phyloP scores from a whole-genome alignment of 2,329 filamentous ascomycete species.

The Graphilbum fragrans region DNA sequence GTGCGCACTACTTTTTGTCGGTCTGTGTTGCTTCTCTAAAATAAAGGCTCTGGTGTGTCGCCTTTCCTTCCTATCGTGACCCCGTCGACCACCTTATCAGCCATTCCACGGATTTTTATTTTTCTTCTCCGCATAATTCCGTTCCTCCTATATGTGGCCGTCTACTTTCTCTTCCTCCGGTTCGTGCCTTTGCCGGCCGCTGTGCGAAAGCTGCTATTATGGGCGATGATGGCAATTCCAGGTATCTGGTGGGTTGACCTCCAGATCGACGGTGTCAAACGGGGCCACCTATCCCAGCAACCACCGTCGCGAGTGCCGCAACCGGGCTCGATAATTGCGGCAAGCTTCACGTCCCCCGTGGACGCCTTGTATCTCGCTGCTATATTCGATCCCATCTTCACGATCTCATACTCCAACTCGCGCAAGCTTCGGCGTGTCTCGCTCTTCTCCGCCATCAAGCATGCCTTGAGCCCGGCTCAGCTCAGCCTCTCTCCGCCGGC shows the following conservation, averaged over 20 bases:
- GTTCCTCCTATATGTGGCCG: slow-evolving; percentile 51
- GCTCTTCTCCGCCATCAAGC: slow-evolving; percentile 61
- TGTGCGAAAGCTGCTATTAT: slow-evolving; percentile 72
- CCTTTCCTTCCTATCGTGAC: slow-evolving; percentile 80
- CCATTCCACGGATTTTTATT: slow-evolving; percentile 55
- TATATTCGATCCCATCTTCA: slow-evolving; percentile 94
- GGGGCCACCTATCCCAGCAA: slow-evolving; percentile 71
- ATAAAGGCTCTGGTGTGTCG: slow-evolving; percentile 79
- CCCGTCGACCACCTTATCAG: slow-evolving; percentile 45
- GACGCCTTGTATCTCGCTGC: slow-evolving; percentile 90
- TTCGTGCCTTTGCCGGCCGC: slow-evolving; percentile 52
- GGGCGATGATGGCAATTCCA: slow-evolving; percentile 76
- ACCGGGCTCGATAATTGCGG: slow-evolving; percentile 71
- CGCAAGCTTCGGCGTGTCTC: slow-evolving; percentile 65
- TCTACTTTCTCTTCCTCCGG: slow-evolving; percentile 74
- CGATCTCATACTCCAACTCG: slow-evolving; percentile 65
- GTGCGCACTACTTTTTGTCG: neutral
- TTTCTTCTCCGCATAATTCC: slow-evolving; percentile 73
- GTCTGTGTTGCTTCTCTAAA: neutral
- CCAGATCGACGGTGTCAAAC: slow-evolving; percentile 93
- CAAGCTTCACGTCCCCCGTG: slow-evolving; percentile 83
- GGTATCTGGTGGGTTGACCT: slow-evolving; percentile 98
- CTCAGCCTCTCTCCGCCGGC: slow-evolving; percentile 21
- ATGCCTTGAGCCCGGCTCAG: slow-evolving; percentile 54
- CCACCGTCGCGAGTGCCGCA: slow-evolving; percentile 64